These are phyloP conservation scores for Musa beccarii DNA, from an alignment of 176 grass and related monocot genomes.

Conservation along the genomic window DNA sequence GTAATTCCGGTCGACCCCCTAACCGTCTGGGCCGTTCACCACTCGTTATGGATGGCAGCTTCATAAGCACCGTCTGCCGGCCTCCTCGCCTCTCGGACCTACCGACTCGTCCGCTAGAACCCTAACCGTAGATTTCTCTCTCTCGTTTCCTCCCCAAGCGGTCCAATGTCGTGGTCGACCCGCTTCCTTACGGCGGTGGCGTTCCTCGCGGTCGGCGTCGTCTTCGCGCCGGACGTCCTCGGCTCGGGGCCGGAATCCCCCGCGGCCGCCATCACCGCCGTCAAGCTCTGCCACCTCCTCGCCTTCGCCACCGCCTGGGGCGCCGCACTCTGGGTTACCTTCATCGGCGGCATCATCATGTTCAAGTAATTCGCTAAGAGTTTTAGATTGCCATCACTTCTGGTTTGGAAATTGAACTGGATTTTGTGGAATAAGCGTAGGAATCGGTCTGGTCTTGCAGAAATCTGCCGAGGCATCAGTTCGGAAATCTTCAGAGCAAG, in stretches of 20 bases:
- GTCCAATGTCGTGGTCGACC: constrained; percentile 64
- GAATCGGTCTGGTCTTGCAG: background rate
- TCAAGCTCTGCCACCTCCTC: constrained; percentile 79
- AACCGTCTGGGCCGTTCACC: too few relatives aligned
- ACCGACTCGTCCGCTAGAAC: background rate
- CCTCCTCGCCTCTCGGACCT: too few relatives aligned
- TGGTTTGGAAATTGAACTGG: too few relatives aligned
- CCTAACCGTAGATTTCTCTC: background rate
- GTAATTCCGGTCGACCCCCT: too few relatives aligned
- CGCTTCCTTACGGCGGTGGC: constrained; percentile 62
- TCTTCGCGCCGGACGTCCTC: constrained; percentile 66
- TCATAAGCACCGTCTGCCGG: too few relatives aligned
- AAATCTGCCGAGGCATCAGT: constrained; percentile 30
- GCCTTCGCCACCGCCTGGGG: constrained; percentile 80
- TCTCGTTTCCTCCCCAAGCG: background rate
- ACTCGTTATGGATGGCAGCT: too few relatives aligned
- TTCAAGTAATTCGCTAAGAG: constrained; percentile 52
- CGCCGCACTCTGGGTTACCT: constrained; percentile 87
- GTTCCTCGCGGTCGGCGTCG: constrained; percentile 73
- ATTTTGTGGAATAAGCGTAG: background rate
- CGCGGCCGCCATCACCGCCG: constrained; percentile 34
- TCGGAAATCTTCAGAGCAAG: constrained; percentile 44
- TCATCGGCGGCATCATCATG: constrained; percentile 97
- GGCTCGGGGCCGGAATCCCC: constrained; percentile 29
- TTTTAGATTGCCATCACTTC: too few relatives aligned